Evolutionary conservation across 2,329 filamentous ascomycete species (phyloP).

Genomic region (Microdochium paspali): DNA sequence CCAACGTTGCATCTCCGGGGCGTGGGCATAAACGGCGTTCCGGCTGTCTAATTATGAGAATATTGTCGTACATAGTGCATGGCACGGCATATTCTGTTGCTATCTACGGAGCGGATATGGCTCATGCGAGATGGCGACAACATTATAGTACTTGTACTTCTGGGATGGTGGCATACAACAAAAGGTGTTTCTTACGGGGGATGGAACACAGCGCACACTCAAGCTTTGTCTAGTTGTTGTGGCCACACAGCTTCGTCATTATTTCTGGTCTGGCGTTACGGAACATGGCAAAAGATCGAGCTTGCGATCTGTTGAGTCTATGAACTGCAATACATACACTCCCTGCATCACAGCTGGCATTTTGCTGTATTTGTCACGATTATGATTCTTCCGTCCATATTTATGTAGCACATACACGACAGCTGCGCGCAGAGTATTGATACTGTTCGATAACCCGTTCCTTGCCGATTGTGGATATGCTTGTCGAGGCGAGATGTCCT

Average conservation of each 20-base stretch:
- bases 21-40: neutral
- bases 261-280: neutral
- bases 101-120: neutral
- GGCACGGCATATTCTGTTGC: neutral
- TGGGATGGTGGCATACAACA: neutral
- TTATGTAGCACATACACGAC: neutral
- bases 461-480: neutral
- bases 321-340: neutral
- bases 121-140: neutral
- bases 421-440: neutral
- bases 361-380: neutral
- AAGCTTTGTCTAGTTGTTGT: neutral
- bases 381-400: neutral
- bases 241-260: neutral
- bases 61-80: neutral
- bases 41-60: neutral
- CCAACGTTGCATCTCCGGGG: neutral
- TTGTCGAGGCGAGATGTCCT: too few relatives aligned
- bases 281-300: neutral
- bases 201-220: neutral
- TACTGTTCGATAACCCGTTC: neutral
- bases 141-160: neutral
- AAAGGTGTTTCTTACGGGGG: neutral
- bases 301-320: neutral
- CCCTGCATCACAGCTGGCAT: neutral